Evolutionary conservation across 1,284 basidiomycete genomes (phyloP).

Genomic region (Microbotryum intermedium): DNA sequence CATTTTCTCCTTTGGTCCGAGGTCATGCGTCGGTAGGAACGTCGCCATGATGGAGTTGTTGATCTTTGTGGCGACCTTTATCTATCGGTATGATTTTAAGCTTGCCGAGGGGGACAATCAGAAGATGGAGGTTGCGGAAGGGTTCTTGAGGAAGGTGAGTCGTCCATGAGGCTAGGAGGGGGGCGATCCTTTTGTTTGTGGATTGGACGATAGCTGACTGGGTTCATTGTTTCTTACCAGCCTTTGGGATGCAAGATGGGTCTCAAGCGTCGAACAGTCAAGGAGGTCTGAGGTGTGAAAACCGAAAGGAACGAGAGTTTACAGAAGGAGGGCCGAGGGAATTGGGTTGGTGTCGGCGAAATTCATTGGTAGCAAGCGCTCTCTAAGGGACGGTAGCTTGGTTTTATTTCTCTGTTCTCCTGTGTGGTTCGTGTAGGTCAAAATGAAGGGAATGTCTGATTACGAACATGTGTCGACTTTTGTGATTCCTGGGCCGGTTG

Average conservation of each 20-base stretch:
- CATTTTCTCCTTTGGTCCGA: constrained; percentile 49
- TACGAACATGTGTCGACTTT: too few species aligned
- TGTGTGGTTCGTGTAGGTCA: too few species aligned
- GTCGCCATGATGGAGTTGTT: constrained; percentile 60
- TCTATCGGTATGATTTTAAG: constrained; percentile 56
- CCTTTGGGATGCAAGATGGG: constrained; percentile 15
- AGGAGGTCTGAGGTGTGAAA: too few species aligned
- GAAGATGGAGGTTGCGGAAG: constrained; percentile 60
- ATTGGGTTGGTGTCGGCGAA: too few species aligned
- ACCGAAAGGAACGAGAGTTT: too few species aligned
- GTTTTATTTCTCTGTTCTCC: too few species aligned
- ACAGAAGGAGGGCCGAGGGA: too few species aligned
- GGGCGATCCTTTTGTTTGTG: not conserved
- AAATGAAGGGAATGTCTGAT: too few species aligned
- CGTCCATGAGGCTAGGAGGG: constrained; percentile 5
- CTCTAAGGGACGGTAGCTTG: too few species aligned
- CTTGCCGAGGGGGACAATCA: constrained; percentile 23
- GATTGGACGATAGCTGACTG: not conserved
- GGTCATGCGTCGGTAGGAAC: constrained; percentile 45
- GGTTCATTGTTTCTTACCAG: not conserved
- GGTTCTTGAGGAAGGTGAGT: constrained; percentile 59
- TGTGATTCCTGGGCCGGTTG: too few species aligned
- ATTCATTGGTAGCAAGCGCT: too few species aligned
- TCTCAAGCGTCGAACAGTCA: constrained; percentile 5
- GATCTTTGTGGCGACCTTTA: constrained; percentile 62